phyloP scores from a whole-genome alignment of 108 stramenopile species.

The Nitzschia inconspicua region DNA sequence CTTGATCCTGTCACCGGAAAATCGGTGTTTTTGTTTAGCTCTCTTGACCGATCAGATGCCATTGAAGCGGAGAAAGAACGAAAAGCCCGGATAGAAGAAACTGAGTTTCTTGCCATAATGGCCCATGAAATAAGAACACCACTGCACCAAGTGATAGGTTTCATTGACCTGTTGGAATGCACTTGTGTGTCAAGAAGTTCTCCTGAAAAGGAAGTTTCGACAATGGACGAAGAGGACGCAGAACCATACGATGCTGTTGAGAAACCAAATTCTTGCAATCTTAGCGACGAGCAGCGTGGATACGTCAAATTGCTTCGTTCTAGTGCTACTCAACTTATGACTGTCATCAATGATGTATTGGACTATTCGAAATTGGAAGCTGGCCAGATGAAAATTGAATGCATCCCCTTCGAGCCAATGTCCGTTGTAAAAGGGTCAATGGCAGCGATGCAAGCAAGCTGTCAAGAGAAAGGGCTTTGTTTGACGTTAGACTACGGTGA shows the following conservation, averaged over 20 bases:
- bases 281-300: conserved; percentile 34
- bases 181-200: conserved; percentile 17
- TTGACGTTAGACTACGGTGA: conserved; percentile 15
- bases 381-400: conserved; percentile 50
- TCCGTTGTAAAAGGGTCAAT: conserved; percentile 37
- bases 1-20: conserved; percentile 33
- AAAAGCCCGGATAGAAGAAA: conserved; percentile 19
- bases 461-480: conserved; percentile 26
- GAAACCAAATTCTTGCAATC: too few relatives aligned
- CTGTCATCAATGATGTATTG: conserved; percentile 46
- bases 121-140: conserved; percentile 60
- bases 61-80: conserved; percentile 27
- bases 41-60: conserved; percentile 29
- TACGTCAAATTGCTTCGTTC: conserved; percentile 29
- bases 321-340: conserved; percentile 32
- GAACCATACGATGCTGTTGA: too few relatives aligned
- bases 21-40: conserved; percentile 28
- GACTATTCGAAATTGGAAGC: conserved; percentile 52
- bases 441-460: conserved; percentile 23
- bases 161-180: conserved; percentile 44
- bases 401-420: conserved; percentile 34
- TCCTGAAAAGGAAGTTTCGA: too few relatives aligned
- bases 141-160: conserved; percentile 65
- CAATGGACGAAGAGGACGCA: too few relatives aligned
- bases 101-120: conserved; percentile 43